phyloP scores from a whole-genome alignment of 148 eudicot genomes.

The Rhododendron mucronatum region DNA sequence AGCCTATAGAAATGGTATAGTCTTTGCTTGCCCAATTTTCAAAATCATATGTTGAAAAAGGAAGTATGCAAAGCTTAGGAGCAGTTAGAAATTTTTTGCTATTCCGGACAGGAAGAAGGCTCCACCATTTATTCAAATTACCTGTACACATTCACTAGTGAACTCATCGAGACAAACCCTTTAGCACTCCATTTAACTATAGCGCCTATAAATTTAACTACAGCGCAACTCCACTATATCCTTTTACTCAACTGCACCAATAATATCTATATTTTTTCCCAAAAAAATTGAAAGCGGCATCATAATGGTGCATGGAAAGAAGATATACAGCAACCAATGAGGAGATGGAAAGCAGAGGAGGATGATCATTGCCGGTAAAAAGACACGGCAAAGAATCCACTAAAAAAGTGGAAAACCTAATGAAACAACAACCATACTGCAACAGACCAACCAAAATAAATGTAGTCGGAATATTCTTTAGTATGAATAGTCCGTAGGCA shows the following conservation, averaged over 20 bases:
- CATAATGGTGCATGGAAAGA: slow-evolving; percentile 2
- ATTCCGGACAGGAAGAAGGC: background rate
- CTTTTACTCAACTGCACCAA: background rate
- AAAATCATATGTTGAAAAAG: background rate
- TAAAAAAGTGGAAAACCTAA: background rate
- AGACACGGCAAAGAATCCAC: background rate
- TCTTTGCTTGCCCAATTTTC: background rate
- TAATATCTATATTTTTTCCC: background rate
- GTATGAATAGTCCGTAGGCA: background rate
- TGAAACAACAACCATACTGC: background rate
- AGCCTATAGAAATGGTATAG: background rate
- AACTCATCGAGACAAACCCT: background rate
- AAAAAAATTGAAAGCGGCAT: background rate
- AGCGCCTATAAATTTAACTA: background rate
- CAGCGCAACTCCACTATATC: background rate
- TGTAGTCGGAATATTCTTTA: background rate
- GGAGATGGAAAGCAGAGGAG: background rate
- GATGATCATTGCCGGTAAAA: background rate
- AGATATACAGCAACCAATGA: background rate
- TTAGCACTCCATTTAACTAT: background rate
- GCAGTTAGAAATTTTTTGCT: background rate
- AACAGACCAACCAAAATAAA: background rate
- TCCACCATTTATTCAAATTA: background rate
- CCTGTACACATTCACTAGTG: background rate
- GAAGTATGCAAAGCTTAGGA: background rate